Evolutionary conservation across 2,329 filamentous ascomycete species (phyloP).

Genomic region (Chaetomiaceae sp.): DNA sequence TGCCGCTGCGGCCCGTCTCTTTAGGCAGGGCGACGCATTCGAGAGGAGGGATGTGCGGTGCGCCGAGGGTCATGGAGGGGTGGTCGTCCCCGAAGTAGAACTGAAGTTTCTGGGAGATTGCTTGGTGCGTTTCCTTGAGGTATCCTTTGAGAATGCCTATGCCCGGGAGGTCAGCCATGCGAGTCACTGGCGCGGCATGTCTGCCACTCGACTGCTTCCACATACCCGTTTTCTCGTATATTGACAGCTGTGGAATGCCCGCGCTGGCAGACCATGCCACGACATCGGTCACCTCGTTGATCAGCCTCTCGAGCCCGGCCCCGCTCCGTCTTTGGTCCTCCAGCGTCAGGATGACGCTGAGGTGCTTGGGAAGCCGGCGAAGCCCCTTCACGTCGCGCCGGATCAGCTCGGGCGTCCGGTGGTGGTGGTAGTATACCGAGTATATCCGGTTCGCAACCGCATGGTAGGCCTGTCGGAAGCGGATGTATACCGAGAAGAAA

Average conservation of each 20-base stretch:
- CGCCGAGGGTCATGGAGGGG: constrained; percentile 67
- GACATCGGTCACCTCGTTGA: constrained; percentile 88
- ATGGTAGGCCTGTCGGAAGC: constrained; percentile 74
- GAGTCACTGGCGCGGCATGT: background rate
- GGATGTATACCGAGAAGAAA: constrained; percentile 84
- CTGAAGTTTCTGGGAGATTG: constrained; percentile 72
- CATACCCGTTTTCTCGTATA: constrained; percentile 89
- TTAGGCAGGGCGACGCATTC: constrained; percentile 43
- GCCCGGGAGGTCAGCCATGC: background rate
- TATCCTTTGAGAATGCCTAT: constrained; percentile 84
- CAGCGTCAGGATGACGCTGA: constrained; percentile 79
- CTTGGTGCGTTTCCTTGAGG: constrained; percentile 76
- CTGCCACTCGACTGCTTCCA: background rate
- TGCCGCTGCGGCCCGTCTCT: background rate
- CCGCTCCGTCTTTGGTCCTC: constrained; percentile 65
- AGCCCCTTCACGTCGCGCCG: constrained; percentile 76
- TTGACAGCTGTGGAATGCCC: constrained; percentile 78
- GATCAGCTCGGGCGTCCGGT: constrained; percentile 90
- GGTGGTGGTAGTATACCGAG: constrained; percentile 87
- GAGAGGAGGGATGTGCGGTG: constrained; percentile 63
- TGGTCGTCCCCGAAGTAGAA: constrained; percentile 80
- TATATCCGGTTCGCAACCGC: constrained; percentile 71
- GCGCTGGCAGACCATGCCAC: constrained; percentile 89
- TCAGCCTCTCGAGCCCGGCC: constrained; percentile 73
- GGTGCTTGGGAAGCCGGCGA: constrained; percentile 71